phyloP scores from a whole-genome alignment of 306 rosid genomes.

The Mimosa pudica region DNA sequence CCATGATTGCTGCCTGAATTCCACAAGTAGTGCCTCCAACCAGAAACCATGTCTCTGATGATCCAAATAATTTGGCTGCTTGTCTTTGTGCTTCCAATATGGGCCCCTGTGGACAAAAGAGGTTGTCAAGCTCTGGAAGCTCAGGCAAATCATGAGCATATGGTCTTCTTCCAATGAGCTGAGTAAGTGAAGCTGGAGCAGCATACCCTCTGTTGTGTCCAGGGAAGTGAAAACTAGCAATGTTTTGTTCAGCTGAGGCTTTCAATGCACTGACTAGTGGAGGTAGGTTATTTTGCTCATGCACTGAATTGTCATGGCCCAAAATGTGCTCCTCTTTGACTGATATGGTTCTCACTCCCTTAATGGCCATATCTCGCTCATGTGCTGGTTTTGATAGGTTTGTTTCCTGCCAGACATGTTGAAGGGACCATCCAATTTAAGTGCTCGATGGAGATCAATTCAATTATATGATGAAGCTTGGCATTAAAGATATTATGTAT shows the following conservation, averaged over 20 bases:
- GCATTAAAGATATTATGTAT: not conserved
- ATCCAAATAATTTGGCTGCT: slow-evolving; percentile 82
- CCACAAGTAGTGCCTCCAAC: slow-evolving; percentile 96
- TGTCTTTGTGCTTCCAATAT: slow-evolving; percentile 76
- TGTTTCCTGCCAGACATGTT: slow-evolving; percentile 42
- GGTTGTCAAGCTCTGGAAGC: slow-evolving; percentile 84
- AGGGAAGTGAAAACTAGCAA: slow-evolving; percentile 84
- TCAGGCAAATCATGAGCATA: slow-evolving; percentile 73
- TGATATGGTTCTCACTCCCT: slow-evolving; percentile 16
- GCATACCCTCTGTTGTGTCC: slow-evolving; percentile 95
- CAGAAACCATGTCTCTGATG: slow-evolving; percentile 86
- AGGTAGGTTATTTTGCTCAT: slow-evolving; percentile 42
- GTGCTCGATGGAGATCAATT: not conserved
- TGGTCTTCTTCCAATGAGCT: slow-evolving; percentile 67
- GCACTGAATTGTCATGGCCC: slow-evolving; percentile 13
- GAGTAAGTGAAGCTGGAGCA: slow-evolving; percentile 69
- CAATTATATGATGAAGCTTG: not conserved
- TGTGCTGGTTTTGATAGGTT: slow-evolving; percentile 17
- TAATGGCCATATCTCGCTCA: slow-evolving; percentile 31
- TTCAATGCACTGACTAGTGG: slow-evolving; percentile 75
- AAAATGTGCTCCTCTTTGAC: slow-evolving; percentile 30
- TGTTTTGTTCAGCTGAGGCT: slow-evolving; percentile 61
- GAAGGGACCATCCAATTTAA: not conserved
- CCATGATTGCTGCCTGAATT: slow-evolving; percentile 86
- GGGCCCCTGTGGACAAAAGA: slow-evolving; percentile 74